Percentiles rank a stretch among this genome's conserved stretches.
Evolutionary conservation across 495 filamentous ascomycete species (phyloP).

Genomic region (Aspergillus affinis): DNA sequence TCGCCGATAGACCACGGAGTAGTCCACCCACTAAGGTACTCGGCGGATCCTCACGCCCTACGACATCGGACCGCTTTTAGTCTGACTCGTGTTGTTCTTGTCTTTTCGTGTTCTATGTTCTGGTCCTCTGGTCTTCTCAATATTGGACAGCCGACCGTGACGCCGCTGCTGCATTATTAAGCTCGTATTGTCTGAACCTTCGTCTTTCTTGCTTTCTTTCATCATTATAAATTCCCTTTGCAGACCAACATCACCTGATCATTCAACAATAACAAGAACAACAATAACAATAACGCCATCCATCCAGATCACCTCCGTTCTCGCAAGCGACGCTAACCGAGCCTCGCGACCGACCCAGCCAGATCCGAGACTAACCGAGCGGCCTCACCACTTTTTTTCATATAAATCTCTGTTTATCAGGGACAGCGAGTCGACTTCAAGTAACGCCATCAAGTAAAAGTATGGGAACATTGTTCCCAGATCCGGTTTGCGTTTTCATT

Average conservation of each 20-base stretch:
- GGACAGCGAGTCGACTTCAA: background rate
- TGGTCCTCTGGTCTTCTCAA: too few species aligned
- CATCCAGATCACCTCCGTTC: background rate
- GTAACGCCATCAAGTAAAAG: background rate
- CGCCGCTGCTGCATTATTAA: background rate
- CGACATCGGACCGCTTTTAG: background rate
- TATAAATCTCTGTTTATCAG: background rate
- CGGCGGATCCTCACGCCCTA: background rate
- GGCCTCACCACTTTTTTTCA: background rate
- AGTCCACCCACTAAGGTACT: too few species aligned
- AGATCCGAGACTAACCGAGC: slow-evolving; percentile 1
- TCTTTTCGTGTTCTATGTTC: background rate
- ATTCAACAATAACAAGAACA: background rate
- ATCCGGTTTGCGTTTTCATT: background rate
- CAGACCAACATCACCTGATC: background rate
- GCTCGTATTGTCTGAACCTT: background rate
- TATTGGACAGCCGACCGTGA: too few species aligned
- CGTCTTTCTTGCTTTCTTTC: background rate
- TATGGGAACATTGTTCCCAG: background rate
- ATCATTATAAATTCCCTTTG: too few species aligned
- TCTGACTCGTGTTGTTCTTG: background rate
- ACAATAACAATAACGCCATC: too few species aligned
- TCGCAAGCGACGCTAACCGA: background rate
- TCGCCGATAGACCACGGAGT: too few species aligned
- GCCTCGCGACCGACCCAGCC: background rate